Conservation (phyloP, 768 basidiomycete genomes). For the Mycena venus region DNA sequence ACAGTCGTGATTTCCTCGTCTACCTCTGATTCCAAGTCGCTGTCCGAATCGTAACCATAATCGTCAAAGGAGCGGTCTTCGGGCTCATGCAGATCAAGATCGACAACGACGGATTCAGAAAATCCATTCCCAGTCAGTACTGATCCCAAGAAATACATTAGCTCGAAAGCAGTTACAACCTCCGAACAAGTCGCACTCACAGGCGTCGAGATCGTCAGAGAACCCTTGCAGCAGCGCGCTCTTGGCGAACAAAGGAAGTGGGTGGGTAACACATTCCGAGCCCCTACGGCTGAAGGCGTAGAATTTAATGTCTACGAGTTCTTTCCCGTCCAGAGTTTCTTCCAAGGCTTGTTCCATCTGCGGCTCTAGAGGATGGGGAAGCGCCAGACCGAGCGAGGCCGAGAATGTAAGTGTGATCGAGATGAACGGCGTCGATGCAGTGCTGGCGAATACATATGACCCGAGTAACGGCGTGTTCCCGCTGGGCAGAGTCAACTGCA, state of each 20-base stretch:
- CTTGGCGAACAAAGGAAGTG: constrained; percentile 34
- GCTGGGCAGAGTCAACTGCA: not conserved
- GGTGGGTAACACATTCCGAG: constrained; percentile 10
- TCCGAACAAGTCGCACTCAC: constrained; percentile 23
- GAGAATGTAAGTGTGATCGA: constrained; percentile 3
- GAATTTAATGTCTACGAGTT: constrained; percentile 36
- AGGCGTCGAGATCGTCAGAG: constrained; percentile 26
- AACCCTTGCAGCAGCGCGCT: constrained; percentile 31
- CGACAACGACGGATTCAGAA: constrained; percentile 8
- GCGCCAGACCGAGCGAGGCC: not conserved
- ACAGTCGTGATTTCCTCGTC: not conserved
- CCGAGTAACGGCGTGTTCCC: not conserved
- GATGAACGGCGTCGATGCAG: not conserved
- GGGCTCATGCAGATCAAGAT: constrained; percentile 19
- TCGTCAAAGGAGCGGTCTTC: not conserved
- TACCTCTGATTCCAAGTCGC: constrained; percentile 31
- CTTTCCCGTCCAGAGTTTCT: constrained; percentile 28
- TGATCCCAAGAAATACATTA: not conserved
- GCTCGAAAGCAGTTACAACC: not conserved
- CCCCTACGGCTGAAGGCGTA: constrained; percentile 37
- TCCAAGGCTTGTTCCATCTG: constrained; percentile 29
- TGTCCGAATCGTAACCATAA: constrained; percentile 39
- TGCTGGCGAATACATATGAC: constrained; percentile 5
- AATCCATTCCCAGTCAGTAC: constrained; percentile 27
- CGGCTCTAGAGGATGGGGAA: not conserved